Conservation (phyloP, 1,284 basidiomycete species). For the Pyrrhoderma lamaoense region DNA sequence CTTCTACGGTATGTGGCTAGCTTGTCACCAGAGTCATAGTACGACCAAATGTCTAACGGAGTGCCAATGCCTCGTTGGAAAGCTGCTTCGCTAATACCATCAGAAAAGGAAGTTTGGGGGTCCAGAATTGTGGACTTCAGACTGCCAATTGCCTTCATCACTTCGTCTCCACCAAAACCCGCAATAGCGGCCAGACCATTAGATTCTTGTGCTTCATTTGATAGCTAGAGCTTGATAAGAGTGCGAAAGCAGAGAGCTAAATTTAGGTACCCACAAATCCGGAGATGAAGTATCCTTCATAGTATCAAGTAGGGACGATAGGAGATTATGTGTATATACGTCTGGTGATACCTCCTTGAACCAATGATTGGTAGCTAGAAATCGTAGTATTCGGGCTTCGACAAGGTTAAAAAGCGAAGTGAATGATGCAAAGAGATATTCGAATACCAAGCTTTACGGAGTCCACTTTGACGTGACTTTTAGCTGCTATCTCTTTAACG, state of each 20-base stretch:
- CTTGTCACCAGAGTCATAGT: slow-evolving; percentile 10
- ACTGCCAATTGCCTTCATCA: slow-evolving; percentile 22
- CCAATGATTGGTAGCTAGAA: slow-evolving; percentile 21
- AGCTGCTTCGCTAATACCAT: slow-evolving; percentile 11
- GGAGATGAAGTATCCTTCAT: not conserved
- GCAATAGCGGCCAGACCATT: slow-evolving; percentile 11
- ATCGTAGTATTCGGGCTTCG: slow-evolving; percentile 20
- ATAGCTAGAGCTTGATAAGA: not conserved
- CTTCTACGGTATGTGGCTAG: slow-evolving; percentile 9
- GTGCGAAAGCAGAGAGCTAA: not conserved
- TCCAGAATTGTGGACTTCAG: slow-evolving; percentile 7
- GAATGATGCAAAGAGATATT: too few species aligned
- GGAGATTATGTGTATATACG: slow-evolving; percentile 21
- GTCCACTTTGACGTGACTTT: slow-evolving; percentile 11
- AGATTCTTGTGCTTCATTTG: slow-evolving; percentile 10
- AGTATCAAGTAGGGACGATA: slow-evolving; percentile 20
- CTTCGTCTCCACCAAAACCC: slow-evolving; percentile 10
- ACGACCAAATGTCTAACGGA: slow-evolving; percentile 12
- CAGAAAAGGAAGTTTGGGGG: slow-evolving; percentile 19
- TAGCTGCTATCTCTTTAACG: slow-evolving; percentile 20
- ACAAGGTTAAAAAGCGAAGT: not conserved
- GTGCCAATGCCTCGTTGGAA: slow-evolving; percentile 8
- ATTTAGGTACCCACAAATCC: not conserved
- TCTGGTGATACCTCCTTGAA: slow-evolving; percentile 21
- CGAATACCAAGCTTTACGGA: slow-evolving; percentile 19